These are phyloP conservation scores for Curvularia hawaiiensis DNA, from an alignment of 2,329 filamentous ascomycete species.

Conservation along the genomic window DNA sequence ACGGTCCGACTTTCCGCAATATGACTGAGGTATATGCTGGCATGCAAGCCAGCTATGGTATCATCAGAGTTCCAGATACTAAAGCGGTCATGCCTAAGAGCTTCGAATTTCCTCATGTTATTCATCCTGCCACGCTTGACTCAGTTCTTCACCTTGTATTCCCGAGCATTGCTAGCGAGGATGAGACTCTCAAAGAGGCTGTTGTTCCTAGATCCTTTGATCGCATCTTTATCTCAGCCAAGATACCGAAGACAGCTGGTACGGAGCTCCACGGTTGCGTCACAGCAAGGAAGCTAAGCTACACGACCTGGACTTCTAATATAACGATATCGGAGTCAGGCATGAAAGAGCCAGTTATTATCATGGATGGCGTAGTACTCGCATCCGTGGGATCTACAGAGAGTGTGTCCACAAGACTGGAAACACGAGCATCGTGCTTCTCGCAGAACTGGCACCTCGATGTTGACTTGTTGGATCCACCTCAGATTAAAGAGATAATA, in stretches of 20 bases:
- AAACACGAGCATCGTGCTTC: constrained; percentile 13
- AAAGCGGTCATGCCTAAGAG: constrained; percentile 9
- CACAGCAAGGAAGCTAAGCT: constrained; percentile 14
- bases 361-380: constrained; percentile 10
- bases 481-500: constrained; percentile 9
- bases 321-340: constrained; percentile 9
- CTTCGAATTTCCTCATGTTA: constrained; percentile 5
- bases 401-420: constrained; percentile 3
- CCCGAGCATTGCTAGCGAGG: constrained; percentile 15
- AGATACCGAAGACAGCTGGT: constrained; percentile 4
- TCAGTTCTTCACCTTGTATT: constrained; percentile 10
- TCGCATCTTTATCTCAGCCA: constrained; percentile 7
- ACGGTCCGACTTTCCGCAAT: constrained; percentile 17
- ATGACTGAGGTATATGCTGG: constrained; percentile 21
- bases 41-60: not conserved
- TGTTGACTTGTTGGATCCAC: constrained; percentile 6
- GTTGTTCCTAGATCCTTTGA: constrained; percentile 8
- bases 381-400: constrained; percentile 9
- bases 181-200: constrained; percentile 16
- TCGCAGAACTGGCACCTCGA: constrained; percentile 12
- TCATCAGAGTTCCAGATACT: constrained; percentile 9
- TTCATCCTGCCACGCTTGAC: constrained; percentile 14
- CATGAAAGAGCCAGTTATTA: constrained; percentile 5
- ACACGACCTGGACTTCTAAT: constrained; percentile 9
- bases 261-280: constrained; percentile 8